Conservation (phyloP, 1,284 basidiomycete genomes). For the Exobasidium rhododendri region DNA sequence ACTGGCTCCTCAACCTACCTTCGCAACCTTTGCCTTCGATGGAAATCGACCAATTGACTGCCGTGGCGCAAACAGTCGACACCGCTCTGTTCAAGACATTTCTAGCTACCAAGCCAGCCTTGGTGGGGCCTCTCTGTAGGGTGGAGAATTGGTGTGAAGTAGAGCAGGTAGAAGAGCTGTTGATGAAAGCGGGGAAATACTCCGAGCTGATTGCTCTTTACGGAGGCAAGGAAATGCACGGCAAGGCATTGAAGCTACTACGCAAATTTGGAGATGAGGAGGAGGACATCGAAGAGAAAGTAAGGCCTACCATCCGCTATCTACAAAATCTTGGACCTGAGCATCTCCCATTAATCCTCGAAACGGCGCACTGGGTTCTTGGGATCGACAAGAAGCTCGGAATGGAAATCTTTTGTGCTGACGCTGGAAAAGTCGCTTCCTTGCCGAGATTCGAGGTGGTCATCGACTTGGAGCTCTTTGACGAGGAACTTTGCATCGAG, state of each 20-base stretch:
- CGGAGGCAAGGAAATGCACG: constrained; percentile 91
- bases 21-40: constrained; percentile 34
- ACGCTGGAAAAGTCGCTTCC: constrained; percentile 68
- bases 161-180: constrained; percentile 82
- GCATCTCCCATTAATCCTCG: constrained; percentile 43
- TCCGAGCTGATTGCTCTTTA: constrained; percentile 87
- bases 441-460: constrained; percentile 56
- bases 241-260: constrained; percentile 77
- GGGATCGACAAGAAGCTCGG: constrained; percentile 68
- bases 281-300: constrained; percentile 71
- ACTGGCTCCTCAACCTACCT: constrained; percentile 37
- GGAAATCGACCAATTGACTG: constrained; percentile 37
- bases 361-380: constrained; percentile 76
- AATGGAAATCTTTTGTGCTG: constrained; percentile 88
- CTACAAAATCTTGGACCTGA: constrained; percentile 72
- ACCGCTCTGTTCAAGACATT: constrained; percentile 94
- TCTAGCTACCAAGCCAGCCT: constrained; percentile 73
- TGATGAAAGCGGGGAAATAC: constrained; percentile 75
- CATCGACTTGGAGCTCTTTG: constrained; percentile 66
- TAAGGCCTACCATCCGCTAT: constrained; percentile 80
- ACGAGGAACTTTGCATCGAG: constrained; percentile 63
- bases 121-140: constrained; percentile 83
- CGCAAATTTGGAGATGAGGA: constrained; percentile 67
- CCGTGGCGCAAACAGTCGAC: constrained; percentile 85
- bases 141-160: constrained; percentile 97